Evolutionary conservation across 768 basidiomycete genomes (phyloP).

Genomic region (Mycena indigotica): DNA sequence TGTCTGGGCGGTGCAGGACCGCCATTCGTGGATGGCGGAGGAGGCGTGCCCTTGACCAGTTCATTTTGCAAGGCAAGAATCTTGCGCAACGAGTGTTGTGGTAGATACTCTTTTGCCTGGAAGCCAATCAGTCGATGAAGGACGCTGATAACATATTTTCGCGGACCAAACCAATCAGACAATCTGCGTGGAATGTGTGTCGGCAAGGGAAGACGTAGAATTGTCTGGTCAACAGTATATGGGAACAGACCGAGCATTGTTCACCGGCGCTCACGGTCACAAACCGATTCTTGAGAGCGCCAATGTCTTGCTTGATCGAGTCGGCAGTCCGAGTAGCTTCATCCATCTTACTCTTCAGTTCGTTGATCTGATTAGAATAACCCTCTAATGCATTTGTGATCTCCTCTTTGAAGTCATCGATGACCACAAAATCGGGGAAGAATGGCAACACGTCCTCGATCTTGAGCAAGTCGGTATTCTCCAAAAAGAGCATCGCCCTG

Average conservation of each 20-base stretch:
- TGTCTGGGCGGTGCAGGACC: slow-evolving; percentile 39
- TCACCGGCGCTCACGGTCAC: slow-evolving; percentile 89
- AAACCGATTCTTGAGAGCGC: slow-evolving; percentile 82
- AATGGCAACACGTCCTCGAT: slow-evolving; percentile 99
- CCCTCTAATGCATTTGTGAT: slow-evolving; percentile 95
- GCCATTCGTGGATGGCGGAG: slow-evolving; percentile 35
- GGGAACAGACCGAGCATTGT: slow-evolving; percentile 79
- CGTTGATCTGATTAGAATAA: slow-evolving; percentile 89
- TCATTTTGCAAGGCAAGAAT: slow-evolving; percentile 86
- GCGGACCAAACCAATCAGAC: slow-evolving; percentile 89
- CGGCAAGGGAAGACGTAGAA: slow-evolving; percentile 99
- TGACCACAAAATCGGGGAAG: slow-evolving; percentile 99
- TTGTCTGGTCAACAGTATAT: slow-evolving; percentile 79
- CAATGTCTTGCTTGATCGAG: slow-evolving; percentile 90
- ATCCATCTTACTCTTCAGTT: slow-evolving; percentile 92
- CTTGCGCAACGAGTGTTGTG: slow-evolving; percentile 77
- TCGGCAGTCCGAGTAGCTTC: slow-evolving; percentile 92
- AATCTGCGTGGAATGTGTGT: slow-evolving; percentile 97
- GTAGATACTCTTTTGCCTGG: slow-evolving; percentile 91
- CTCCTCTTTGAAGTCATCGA: slow-evolving; percentile 99
- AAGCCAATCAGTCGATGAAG: slow-evolving; percentile 14
- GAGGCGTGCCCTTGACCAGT: slow-evolving; percentile 58
- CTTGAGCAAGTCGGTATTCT: slow-evolving; percentile 91
- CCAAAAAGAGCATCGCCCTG: slow-evolving; percentile 96
- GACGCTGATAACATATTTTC: neutral